phyloP scores from a whole-genome alignment of 495 filamentous ascomycete genomes.

The Neurospora sp. region DNA sequence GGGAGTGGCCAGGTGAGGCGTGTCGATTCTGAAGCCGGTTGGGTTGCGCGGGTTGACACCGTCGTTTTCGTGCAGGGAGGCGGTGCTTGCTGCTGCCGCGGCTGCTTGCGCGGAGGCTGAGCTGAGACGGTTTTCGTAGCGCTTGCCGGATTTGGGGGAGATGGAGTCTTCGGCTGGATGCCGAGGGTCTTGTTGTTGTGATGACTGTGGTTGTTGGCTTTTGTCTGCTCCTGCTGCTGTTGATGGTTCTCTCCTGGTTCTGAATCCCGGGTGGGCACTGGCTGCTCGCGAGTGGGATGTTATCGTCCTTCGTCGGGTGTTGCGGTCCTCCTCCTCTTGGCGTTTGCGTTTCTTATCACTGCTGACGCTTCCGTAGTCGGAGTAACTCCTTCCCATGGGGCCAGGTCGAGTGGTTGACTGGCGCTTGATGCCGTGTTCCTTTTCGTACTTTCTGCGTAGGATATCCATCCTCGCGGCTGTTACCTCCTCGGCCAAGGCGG shows the following conservation, averaged over 20 bases:
- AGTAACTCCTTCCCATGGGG: slow-evolving; percentile 3
- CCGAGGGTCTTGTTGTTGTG: not conserved
- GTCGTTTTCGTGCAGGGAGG: not conserved
- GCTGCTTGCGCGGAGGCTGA: not conserved
- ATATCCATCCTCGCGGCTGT: slow-evolving; percentile 24
- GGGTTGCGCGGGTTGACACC: not conserved
- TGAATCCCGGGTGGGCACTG: not conserved
- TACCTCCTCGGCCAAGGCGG: slow-evolving; percentile 58
- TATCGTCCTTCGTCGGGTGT: slow-evolving; percentile 1
- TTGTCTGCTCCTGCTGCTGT: not conserved
- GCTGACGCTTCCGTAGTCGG: slow-evolving; percentile 13
- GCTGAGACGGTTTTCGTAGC: not conserved
- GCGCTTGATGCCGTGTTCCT: slow-evolving; percentile 3
- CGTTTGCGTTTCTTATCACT: slow-evolving; percentile 36
- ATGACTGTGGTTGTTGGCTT: not conserved
- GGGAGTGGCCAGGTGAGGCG: slow-evolving; percentile 26
- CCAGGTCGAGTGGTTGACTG: not conserved
- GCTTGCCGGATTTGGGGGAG: slow-evolving; percentile 20
- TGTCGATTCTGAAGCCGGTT: slow-evolving; percentile 3
- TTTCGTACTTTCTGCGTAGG: slow-evolving; percentile 3
- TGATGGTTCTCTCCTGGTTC: slow-evolving; percentile 1
- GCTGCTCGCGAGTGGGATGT: not conserved
- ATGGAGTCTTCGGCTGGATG: slow-evolving; percentile 18
- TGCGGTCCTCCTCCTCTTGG: slow-evolving; percentile 9
- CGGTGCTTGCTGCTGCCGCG: not conserved